Evolutionary conservation across 345 rosid species (phyloP).

Genomic region (Arabis alpina): DNA sequence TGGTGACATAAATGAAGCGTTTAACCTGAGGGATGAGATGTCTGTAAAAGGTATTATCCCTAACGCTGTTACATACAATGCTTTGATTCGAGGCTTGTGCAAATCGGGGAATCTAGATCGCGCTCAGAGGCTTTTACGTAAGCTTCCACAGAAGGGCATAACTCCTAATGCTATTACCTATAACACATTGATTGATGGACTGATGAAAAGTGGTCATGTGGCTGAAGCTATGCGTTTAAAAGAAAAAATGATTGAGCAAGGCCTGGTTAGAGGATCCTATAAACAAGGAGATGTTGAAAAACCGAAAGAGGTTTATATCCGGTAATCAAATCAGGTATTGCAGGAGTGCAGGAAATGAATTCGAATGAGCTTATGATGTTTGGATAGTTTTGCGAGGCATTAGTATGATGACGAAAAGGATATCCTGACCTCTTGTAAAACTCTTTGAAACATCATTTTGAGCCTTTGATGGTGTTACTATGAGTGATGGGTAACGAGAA

Average conservation of each 20-base stretch:
- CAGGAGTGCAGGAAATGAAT: constrained; percentile 3
- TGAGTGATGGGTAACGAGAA: constrained; percentile 6
- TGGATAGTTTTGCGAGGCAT: constrained; percentile 31
- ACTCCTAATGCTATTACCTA: constrained; percentile 61
- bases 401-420: constrained; percentile 15
- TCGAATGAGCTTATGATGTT: constrained; percentile 22
- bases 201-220: constrained; percentile 51
- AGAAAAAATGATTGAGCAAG: constrained; percentile 56
- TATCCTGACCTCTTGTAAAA: background rate
- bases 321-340: constrained; percentile 26
- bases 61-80: constrained; percentile 66
- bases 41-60: constrained; percentile 56
- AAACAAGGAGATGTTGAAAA: constrained; percentile 45
- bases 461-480: background rate
- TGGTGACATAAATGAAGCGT: constrained; percentile 69
- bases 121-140: constrained; percentile 61
- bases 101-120: constrained; percentile 59
- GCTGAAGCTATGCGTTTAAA: constrained; percentile 56
- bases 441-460: background rate
- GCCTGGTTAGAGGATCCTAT: constrained; percentile 50
- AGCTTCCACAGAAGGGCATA: constrained; percentile 60
- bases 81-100: constrained; percentile 68
- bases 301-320: constrained; percentile 43
- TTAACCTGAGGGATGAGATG: constrained; percentile 73
- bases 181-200: constrained; percentile 57